Evolutionary conservation across 2,329 filamentous ascomycete genomes (phyloP).

Genomic region (Drechslera avenae): DNA sequence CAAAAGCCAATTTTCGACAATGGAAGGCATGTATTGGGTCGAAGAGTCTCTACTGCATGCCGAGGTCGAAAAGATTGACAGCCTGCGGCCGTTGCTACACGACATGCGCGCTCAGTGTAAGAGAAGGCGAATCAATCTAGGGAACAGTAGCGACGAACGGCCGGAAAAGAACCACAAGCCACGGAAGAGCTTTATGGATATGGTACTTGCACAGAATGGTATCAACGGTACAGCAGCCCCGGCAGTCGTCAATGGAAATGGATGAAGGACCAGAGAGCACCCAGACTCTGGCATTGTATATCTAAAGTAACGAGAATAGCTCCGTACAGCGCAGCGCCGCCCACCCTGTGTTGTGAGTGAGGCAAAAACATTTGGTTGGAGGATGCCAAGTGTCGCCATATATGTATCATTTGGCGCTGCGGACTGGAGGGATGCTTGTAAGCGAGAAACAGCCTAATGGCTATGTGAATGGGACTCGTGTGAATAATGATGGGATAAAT

Average conservation of each 20-base stretch:
- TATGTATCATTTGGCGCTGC: not conserved
- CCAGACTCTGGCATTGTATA: slow-evolving; percentile 11
- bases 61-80: slow-evolving; percentile 39
- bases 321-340: not conserved
- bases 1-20: slow-evolving; percentile 42
- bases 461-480: not conserved
- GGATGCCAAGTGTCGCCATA: not conserved
- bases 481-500: not conserved
- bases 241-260: slow-evolving; percentile 30
- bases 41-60: slow-evolving; percentile 34
- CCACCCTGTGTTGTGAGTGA: too few species aligned
- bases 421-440: not conserved
- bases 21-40: slow-evolving; percentile 49
- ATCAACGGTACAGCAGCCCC: slow-evolving; percentile 24
- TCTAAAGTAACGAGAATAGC: slow-evolving; percentile 1
- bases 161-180: slow-evolving; percentile 39
- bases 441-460: too few species aligned
- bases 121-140: slow-evolving; percentile 33
- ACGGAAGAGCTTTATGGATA: slow-evolving; percentile 46
- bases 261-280: slow-evolving; percentile 21
- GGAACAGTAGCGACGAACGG: slow-evolving; percentile 22
- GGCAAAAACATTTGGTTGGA: too few species aligned
- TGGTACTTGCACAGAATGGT: slow-evolving; percentile 34
- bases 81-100: slow-evolving; percentile 34
- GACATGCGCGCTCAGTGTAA: slow-evolving; percentile 38